Percentiles rank a stretch among this genome's conserved stretches.
Conservation (phyloP, 441 rosid genomes). For the Erodium moschatum region DNA sequence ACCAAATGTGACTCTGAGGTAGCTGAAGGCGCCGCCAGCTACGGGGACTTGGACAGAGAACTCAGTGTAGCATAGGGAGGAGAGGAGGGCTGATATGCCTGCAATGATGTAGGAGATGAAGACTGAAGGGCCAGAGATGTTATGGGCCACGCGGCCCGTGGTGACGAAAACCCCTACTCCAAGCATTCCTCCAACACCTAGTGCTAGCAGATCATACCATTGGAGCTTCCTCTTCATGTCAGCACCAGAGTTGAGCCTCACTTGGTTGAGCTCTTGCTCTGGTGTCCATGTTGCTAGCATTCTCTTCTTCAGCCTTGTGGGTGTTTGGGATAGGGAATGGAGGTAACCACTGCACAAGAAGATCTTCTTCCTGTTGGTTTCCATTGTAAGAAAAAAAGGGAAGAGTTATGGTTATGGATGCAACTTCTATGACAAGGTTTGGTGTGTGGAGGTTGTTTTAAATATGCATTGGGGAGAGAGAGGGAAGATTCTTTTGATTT, state of each 20-base stretch:
- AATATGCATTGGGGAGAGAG: conserved; percentile 22
- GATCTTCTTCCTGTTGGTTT: conserved; percentile 21
- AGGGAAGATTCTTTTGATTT: conserved; percentile 26
- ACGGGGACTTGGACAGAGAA: conserved; percentile 88
- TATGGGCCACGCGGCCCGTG: conserved; percentile 58
- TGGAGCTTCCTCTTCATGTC: conserved; percentile 85
- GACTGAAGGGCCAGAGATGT: conserved; percentile 65
- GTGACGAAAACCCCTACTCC: conserved; percentile 88
- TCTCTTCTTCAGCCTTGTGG: conserved; percentile 68
- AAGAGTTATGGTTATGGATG: conserved; percentile 14
- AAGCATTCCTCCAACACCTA: conserved; percentile 96
- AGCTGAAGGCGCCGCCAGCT: conserved; percentile 95
- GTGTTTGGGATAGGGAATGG: conserved; percentile 65
- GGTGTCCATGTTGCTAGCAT: conserved; percentile 93
- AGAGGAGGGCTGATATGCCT: conserved; percentile 76
- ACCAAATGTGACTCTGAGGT: conserved; percentile 89
- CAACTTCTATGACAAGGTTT: conserved; percentile 23
- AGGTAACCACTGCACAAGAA: conserved; percentile 36
- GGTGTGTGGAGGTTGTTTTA: conserved; percentile 27
- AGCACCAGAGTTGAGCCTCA: conserved; percentile 73
- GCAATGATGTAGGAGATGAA: conserved; percentile 74
- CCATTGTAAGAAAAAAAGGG: conserved; percentile 21
- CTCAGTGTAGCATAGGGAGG: conserved; percentile 82
- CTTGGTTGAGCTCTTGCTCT: conserved; percentile 70
- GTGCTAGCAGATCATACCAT: conserved; percentile 75